Conservation (phyloP, 768 basidiomycete species). For the Jaapia argillacea region DNA sequence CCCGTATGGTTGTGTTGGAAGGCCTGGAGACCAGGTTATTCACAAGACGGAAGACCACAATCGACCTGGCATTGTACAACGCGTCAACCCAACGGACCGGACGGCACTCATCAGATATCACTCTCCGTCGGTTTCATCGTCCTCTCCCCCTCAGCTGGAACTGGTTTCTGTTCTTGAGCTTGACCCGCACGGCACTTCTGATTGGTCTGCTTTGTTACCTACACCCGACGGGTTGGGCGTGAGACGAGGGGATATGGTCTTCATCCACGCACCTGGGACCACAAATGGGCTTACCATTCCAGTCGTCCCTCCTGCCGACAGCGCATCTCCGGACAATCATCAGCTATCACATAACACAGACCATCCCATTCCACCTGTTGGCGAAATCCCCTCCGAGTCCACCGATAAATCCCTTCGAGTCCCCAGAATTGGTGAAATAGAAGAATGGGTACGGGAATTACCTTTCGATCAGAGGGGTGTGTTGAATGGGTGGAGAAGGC, state of each 20-base stretch:
- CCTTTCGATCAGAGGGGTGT: conserved; percentile 38
- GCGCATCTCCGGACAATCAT: too few species aligned
- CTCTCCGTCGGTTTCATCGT: too few species aligned
- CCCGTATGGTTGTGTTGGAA: conserved; percentile 15
- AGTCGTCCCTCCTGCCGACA: too few species aligned
- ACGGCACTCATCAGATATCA: conserved; percentile 57
- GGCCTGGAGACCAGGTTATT: conserved; percentile 88
- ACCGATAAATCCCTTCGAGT: too few species aligned
- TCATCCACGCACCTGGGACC: conserved; percentile 60
- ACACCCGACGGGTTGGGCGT: conserved; percentile 63
- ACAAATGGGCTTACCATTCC: conserved; percentile 66
- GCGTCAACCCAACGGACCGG: conserved; percentile 60
- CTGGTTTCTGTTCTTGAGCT: conserved; percentile 80
- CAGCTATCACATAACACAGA: too few species aligned
- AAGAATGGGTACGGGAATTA: conserved; percentile 64
- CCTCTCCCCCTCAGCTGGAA: conserved; percentile 38
- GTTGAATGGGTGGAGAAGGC: conserved; percentile 61
- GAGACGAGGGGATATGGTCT: conserved; percentile 74
- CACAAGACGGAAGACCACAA: conserved; percentile 69
- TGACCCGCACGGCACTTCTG: conserved; percentile 70
- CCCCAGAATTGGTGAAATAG: conserved; percentile 81
- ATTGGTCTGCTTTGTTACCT: conserved; percentile 31
- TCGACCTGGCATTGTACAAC: conserved; percentile 67
- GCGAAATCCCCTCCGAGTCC: too few species aligned
- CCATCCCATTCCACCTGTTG: too few species aligned